Base-by-base conservation (phyloP, 805 yeast genomes). In the Myxozyma sirexii region DNA sequence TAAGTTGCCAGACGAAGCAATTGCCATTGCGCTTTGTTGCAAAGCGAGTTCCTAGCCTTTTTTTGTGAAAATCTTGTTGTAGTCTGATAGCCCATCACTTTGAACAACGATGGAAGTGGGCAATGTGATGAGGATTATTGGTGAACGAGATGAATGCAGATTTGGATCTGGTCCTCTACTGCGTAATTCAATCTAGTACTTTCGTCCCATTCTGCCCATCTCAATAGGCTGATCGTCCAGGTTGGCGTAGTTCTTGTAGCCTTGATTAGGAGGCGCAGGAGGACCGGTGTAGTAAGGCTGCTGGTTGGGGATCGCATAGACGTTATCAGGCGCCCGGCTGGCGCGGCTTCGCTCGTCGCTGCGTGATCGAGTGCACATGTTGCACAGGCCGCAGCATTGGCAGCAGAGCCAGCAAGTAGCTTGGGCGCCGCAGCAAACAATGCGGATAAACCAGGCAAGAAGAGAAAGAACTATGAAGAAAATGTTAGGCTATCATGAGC, bases 201-300 rank as follows among this genome's bases (percentile, higher is more conserved):
- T 48, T 10, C 42, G 21, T 15, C 37, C 52, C 35, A 59, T 47
- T 19, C 58, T 38, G 27, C 60, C 60, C 63, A 59, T 59, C 50
- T 59, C 63, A 19, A 59, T 59, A 8, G 44, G 33, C 19, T 59
- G 54, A 33, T 52, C 63, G 17, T 56, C 27, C 39, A 59, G 41
- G 23, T 27, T 47, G 26, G 37, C 29, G 33, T 59, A 59, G 26
- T 27, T 37, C 46, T 29, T 39, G 42, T 24, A 19, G 21, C 29
- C 45, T 7, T 29, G 33, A 19, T 39, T 26, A 13, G 48, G 48
- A 10, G 58, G 52, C 6, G 57, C 52, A 10, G 63, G 63, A 15
- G 59, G 63, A 21, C 60, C 60, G 31, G 43, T 17, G 52, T 59
- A 59, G 46, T 59, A 56, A 12, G 63, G 63, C 49, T 50, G 56